Percentiles rank a stretch among this genome's conserved stretches.
These are phyloP conservation scores for Suillus sp. DNA, from an alignment of 768 basidiomycete species.

Conservation along the genomic window DNA sequence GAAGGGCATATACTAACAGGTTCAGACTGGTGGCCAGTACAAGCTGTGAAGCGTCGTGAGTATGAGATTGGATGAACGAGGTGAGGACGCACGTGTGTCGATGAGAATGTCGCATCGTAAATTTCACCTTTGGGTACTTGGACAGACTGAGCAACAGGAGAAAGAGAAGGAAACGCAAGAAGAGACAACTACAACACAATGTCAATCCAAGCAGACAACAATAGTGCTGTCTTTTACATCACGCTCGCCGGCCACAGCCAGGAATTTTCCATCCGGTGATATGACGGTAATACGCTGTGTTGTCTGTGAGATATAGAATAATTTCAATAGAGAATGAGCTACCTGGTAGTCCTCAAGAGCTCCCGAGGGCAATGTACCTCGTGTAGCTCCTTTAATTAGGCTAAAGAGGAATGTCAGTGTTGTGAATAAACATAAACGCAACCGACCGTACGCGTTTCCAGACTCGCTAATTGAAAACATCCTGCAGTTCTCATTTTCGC, in stretches of 20 bases:
- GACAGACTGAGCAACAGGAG: constrained; percentile 49
- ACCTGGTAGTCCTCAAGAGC: constrained; percentile 87
- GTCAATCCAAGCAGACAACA: constrained; percentile 18
- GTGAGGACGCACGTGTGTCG: constrained; percentile 50
- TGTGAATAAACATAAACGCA: neutral
- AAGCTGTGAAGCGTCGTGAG: constrained; percentile 44
- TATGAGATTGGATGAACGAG: constrained; percentile 1
- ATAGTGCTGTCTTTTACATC: constrained; percentile 50
- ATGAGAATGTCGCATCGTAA: constrained; percentile 82
- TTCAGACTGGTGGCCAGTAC: constrained; percentile 66
- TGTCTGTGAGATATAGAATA: constrained; percentile 11
- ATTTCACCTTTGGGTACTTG: constrained; percentile 71
- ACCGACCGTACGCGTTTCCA: constrained; percentile 6
- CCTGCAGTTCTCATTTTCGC: constrained; percentile 85
- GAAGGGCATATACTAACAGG: constrained; percentile 64
- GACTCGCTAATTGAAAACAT: constrained; percentile 49
- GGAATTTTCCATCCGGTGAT: constrained; percentile 63
- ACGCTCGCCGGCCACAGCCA: constrained; percentile 75
- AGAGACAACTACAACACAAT: constrained; percentile 53
- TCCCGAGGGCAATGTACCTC: constrained; percentile 60
- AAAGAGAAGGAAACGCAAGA: constrained; percentile 63
- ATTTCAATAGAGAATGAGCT: constrained; percentile 19
- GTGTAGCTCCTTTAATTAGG: constrained; percentile 50
- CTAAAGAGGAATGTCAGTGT: constrained; percentile 37
- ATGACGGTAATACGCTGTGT: constrained; percentile 86